Percentiles rank a stretch among this genome's conserved stretches.
Evolutionary conservation across 371 early-diverging fungal genomes (phyloP).

Genomic region (Rhizopus stolonifer): DNA sequence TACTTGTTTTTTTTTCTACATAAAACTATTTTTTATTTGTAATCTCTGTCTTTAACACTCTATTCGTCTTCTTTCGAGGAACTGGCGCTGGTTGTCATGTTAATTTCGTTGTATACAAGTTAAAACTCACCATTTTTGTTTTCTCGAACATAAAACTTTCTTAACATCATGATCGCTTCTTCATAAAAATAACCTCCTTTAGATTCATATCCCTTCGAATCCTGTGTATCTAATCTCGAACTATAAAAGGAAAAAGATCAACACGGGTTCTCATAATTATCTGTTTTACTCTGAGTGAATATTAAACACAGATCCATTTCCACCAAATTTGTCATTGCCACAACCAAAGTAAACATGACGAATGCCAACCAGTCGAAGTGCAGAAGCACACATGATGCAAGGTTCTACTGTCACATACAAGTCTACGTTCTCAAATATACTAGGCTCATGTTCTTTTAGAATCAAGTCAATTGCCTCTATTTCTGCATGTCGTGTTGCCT

Average conservation of each 20-base stretch:
- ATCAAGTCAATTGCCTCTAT: conserved; percentile 87
- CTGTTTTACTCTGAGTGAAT: conserved; percentile 65
- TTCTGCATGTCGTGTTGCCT: conserved; percentile 94
- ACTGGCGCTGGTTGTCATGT: conserved; percentile 78
- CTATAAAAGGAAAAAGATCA: conserved; percentile 5
- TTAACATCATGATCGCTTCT: conserved; percentile 83
- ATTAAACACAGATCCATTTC: conserved; percentile 85
- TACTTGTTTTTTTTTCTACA: too few relatives aligned
- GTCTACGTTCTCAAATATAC: conserved; percentile 59
- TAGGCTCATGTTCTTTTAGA: conserved; percentile 35
- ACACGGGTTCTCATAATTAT: background rate
- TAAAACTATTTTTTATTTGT: background rate
- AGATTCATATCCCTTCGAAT: conserved; percentile 53
- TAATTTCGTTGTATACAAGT: background rate
- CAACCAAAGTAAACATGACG: conserved; percentile 87
- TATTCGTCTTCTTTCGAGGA: conserved; percentile 82
- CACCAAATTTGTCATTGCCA: conserved; percentile 95
- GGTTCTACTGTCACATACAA: conserved; percentile 99
- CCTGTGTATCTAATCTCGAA: conserved; percentile 25
- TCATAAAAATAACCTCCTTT: conserved; percentile 73
- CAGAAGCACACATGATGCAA: conserved; percentile 98
- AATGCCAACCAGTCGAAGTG: conserved; percentile 78
- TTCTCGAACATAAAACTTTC: conserved; percentile 90
- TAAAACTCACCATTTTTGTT: conserved; percentile 73
- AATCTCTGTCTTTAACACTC: conserved; percentile 72